phyloP scores from a whole-genome alignment of 2,329 filamentous ascomycete species.

The Colletotrichum ledebouriae region DNA sequence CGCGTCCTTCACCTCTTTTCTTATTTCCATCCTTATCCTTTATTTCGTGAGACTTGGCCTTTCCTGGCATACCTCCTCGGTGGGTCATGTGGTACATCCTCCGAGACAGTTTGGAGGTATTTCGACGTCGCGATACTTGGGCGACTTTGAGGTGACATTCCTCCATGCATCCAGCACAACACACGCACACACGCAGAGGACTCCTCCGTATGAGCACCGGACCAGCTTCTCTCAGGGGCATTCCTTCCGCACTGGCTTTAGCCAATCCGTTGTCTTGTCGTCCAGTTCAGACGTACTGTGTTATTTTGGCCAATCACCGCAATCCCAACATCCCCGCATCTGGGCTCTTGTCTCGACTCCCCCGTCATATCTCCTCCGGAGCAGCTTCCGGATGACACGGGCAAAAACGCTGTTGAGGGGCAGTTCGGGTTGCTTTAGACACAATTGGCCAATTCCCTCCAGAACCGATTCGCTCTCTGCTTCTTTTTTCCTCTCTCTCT shows the following conservation, averaged over 20 bases:
- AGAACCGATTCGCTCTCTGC: no score
- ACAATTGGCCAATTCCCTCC: slow-evolving; percentile 26
- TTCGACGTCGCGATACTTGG: not conserved
- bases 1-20: slow-evolving; percentile 1
- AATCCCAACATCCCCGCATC: not conserved
- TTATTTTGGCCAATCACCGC: no score
- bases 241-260: not conserved
- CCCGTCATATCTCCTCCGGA: not conserved
- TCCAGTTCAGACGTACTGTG: not conserved
- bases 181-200: not conserved
- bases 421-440: not conserved
- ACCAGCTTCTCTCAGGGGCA: not conserved
- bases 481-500: no score
- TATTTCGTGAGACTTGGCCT: not conserved
- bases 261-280: no score
- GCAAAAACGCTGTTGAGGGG: not conserved
- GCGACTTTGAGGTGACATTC: slow-evolving; percentile 19
- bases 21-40: not conserved
- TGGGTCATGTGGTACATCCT: not conserved
- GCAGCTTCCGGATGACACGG: slow-evolving; percentile 27
- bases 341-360: not conserved
- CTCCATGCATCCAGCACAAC: not conserved
- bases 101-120: not conserved
- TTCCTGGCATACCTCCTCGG: not conserved
- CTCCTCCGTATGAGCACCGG: not conserved